Base-by-base conservation (phyloP, 2,329 filamentous ascomycete genomes). In the Fusarium nelsonii region DNA sequence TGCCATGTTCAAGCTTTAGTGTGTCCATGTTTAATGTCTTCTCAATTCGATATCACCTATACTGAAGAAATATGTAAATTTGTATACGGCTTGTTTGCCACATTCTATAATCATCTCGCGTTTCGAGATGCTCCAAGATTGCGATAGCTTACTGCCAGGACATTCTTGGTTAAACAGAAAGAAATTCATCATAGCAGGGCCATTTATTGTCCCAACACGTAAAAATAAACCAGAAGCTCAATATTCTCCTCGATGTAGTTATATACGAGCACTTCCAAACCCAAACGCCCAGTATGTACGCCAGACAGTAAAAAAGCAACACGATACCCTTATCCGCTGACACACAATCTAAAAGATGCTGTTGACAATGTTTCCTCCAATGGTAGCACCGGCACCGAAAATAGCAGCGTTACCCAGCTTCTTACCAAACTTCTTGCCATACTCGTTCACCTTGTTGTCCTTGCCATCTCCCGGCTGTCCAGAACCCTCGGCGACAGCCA, bases 371-470 rank as follows among this genome's bases (percentile, higher is more conserved):
- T 97, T 96, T 72, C 91, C 88, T 77, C 94, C 94, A 69, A 97
- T 91, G 2, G 93, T 96, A 49, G 95, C 94, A 80, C 95, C 94
- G 48, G 95, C 95, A 79, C 95, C 95, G 75, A 97, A 97, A 72
- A 97, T 93, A 30, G 94, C 93, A 44, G 87, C 85, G 73, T 90
- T 90, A 8, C 95, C 95, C 44, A 83, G 73, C 85, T 97, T 98
- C 88, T 97, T 97, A 71, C 95, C 94, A 80, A 97, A 92, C 83
- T 97, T 97, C 89, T 97, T 97, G 58, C 93, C 94, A 58, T 90
- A 87, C 80, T 93, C 86, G 68, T 89, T 86, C 16, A 90, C 83
- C 83, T 96, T 96, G 69, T 70, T 72, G 77, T 83, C 84, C 82
- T 96, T 96, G 65, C 72, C 71, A 76, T 83, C 84, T 14, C 82